Base-by-base conservation (phyloP, 139 green algal genomes). In the Coelastrella sp. region DNA sequence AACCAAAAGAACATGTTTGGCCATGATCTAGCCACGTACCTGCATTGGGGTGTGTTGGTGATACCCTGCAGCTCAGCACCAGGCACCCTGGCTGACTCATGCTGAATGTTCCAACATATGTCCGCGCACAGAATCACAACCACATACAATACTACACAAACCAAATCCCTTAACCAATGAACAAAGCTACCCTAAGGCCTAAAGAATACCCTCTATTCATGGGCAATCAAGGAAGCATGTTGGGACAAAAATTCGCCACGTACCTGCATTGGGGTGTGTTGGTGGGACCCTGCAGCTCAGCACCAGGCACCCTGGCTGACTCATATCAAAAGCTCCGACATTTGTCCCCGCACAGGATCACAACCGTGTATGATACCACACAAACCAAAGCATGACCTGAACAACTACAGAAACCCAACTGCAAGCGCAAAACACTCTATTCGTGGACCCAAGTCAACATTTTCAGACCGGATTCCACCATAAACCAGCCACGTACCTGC, bases 61-160 rank as follows among this genome's bases (percentile, higher is more conserved):
- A 11, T 23, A 90, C 85, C 23, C 68, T 47, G 71, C 77, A 85
- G 83, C 57, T 91, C 23, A 96, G 92, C 68, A 96, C 94, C 32
- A 96, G 91, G 87, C 85, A 89, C 54, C 90, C 90, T 13, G 90
- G 85, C 78, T 96, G 93, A 16, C 56, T 89, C 93, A 95, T 94
- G 88, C 88, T 93, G 93, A 96, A 96, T 66, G 93, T 85, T 93
- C 94, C 95, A 82, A 96, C 93, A 86, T 94, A 96, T 77, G 94
- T 96, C 79, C 94, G 92, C 93, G 65, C 94, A 47, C 32, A 47
- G 32, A 47, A 47, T 47, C 32, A 47, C 32, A 0, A 47, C 32
- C 32, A 47, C 32, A 47, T 47, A 47, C 32, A 1, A 47, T 47
- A 47, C 32, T 47, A 47, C 32, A 47, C 32, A 47, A 47, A 47